phyloP scores from a whole-genome alignment of 2,329 filamentous ascomycete species.

The Apiospora arundinis region DNA sequence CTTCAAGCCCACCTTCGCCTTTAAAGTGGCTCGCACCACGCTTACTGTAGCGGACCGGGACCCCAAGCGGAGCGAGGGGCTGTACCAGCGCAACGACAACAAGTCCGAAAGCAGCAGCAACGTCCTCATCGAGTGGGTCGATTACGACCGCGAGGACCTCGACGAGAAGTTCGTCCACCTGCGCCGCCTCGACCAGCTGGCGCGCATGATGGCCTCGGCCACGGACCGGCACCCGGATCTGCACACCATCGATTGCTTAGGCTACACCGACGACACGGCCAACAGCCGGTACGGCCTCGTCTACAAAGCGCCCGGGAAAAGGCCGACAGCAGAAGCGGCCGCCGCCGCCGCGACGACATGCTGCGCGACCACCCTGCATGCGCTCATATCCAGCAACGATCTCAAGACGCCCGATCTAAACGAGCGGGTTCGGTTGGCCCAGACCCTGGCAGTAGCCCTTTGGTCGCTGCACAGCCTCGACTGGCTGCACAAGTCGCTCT shows the following conservation, averaged over 20 bases:
- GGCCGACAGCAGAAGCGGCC: too few species aligned
- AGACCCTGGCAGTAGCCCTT: conserved; percentile 50
- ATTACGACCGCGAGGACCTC: conserved; percentile 49
- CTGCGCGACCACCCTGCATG: conserved; percentile 44
- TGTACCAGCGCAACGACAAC: conserved; percentile 36
- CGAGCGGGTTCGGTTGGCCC: conserved; percentile 49
- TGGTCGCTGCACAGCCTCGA: conserved; percentile 60
- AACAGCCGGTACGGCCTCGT: conserved; percentile 51
- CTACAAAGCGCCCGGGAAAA: conserved; percentile 43
- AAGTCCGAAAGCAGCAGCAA: conserved; percentile 36
- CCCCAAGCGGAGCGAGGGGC: conserved; percentile 31
- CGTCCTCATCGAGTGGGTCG: conserved; percentile 53
- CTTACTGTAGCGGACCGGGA: conserved; percentile 34
- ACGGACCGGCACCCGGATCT: conserved; percentile 53
- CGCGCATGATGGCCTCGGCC: conserved; percentile 54
- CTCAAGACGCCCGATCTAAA: conserved; percentile 53
- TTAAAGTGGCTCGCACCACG: conserved; percentile 45
- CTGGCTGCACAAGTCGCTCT: conserved; percentile 56
- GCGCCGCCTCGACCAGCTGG: conserved; percentile 53
- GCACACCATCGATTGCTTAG: conserved; percentile 53
- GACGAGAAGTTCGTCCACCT: conserved; percentile 51
- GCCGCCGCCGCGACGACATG: too few species aligned
- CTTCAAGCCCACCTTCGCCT: conserved; percentile 50
- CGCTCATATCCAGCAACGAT: conserved; percentile 46
- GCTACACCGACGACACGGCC: conserved; percentile 51